A percentile compares a stretch with the other conserved stretches of the same genome.
Conservation (phyloP, 1,284 basidiomycete species). For the Ustilago loliicola region DNA sequence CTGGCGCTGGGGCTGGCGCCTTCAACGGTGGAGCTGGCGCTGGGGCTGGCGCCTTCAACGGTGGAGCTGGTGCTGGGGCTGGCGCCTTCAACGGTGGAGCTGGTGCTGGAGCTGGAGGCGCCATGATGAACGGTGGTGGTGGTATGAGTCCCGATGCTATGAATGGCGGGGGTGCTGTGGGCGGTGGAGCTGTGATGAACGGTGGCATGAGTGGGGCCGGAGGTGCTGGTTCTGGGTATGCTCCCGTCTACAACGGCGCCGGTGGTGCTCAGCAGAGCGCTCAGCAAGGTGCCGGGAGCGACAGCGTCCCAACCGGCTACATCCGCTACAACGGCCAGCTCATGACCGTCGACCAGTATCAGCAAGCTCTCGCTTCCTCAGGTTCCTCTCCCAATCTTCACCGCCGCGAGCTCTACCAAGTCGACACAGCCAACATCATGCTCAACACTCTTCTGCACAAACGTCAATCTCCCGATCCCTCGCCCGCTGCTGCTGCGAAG, state of each 20-base stretch:
- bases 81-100: not conserved
- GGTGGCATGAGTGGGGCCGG: not conserved
- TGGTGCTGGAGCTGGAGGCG: not conserved
- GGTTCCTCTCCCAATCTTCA: not conserved
- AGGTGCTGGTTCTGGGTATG: conserved; percentile 2
- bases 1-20: not conserved
- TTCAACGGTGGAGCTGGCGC: not conserved
- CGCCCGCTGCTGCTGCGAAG: not conserved
- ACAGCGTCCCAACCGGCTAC: conserved; percentile 21
- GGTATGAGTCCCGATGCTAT: not conserved
- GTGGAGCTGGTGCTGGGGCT: conserved; percentile 3
- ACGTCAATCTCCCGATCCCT: conserved; percentile 6
- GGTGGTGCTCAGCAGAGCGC: not conserved
- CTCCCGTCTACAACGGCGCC: not conserved
- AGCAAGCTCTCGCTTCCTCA: conserved; percentile 15
- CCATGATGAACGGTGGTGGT: not conserved
- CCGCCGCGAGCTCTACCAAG: conserved; percentile 9
- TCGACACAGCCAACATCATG: not conserved
- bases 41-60: not conserved
- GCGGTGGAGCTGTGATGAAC: not conserved
- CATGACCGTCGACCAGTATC: conserved; percentile 34
- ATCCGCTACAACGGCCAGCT: conserved; percentile 41
- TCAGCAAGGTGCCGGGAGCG: not conserved
- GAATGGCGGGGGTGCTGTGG: conserved; percentile 1
- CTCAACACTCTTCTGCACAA: conserved; percentile 17